phyloP scores from a whole-genome alignment of 441 rosid species.

The Aleurites moluccanus region DNA sequence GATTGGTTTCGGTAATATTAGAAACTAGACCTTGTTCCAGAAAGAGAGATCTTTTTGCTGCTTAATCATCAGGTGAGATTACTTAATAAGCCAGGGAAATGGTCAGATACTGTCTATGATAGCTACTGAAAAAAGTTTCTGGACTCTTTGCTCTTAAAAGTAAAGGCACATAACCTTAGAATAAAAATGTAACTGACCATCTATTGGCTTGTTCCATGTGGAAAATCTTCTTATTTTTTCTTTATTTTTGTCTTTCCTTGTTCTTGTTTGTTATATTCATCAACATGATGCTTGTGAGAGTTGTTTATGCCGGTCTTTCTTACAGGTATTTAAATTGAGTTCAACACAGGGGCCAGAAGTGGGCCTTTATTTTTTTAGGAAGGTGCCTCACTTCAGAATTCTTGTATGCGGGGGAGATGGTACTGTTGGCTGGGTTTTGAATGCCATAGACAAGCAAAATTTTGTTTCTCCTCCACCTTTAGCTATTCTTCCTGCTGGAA shows the following conservation, averaged over 20 bases:
- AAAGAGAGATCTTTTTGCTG: neutral
- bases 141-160: neutral
- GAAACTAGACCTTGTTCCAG: neutral
- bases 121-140: neutral
- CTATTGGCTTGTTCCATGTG: slow-evolving; percentile 2
- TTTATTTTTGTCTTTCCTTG: too few species aligned
- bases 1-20: neutral
- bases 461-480: slow-evolving; percentile 97
- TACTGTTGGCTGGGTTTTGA: slow-evolving; percentile 95
- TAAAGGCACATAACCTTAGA: neutral
- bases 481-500: slow-evolving; percentile 98
- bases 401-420: slow-evolving; percentile 99
- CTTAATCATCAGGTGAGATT: neutral
- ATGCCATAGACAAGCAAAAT: slow-evolving; percentile 88
- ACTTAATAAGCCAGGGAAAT: neutral
- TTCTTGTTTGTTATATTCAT: neutral
- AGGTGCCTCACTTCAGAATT: slow-evolving; percentile 95
- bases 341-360: slow-evolving; percentile 87
- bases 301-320: slow-evolving; percentile 25
- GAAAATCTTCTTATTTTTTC: neutral
- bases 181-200: neutral
- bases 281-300: slow-evolving; percentile 8
- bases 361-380: slow-evolving; percentile 84
- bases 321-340: slow-evolving; percentile 88
- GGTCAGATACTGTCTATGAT: neutral